Base-by-base conservation (phyloP, 495 filamentous ascomycete genomes). In the Podospora appendiculata region DNA sequence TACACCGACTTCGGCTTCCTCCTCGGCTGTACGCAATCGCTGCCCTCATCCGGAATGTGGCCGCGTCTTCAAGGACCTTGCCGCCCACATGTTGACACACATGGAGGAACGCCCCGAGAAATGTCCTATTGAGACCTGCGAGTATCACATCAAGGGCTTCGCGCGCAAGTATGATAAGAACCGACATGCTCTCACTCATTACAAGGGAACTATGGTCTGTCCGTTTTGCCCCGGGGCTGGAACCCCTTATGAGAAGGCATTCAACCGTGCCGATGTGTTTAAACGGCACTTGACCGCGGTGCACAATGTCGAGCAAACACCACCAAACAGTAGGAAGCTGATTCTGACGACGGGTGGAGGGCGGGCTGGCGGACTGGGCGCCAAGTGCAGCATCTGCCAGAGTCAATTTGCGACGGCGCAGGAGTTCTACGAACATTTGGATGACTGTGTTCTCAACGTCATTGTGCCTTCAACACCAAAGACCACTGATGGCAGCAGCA, bases 141-240 rank as follows among this genome's bases (percentile, higher is more conserved):
- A 95, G 60, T 99, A 96, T 64, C 90, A 95, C 69, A 78, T 79
- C 53, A 97, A 96, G 68, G 93, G 93, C 1, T 99, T 99, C 61
- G 92, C 93, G 5, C 77, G 93, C 40, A 99, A 97, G 62, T 99
- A 99, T 62, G 93, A 99, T 69, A 97, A 96, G 73, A 97, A 97
- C 66, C 76, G 93, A n/a, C 93, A 99, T 64, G 96, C 92, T 0
- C 66, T 99, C 57, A 99, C 94, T 19, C 93, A 99, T 58, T 99
- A 99, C 77, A 97, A 97, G 68, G 94, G 94, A 6, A 97, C 90
- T 6, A 97, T 99, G 94, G 89, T 97, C 12, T 99, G 93, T 66
- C 91, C 92, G 10, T 97, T 99, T 69, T 99, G 93, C 56, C 89
- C 93, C 3, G 90, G 91, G 2, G 87, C 87, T 16, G 94, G 94